A percentile compares a stretch with the other conserved stretches of the same genome.
Evolutionary conservation across 331 rosid genomes (phyloP).

Genomic region (Dryas integrifolia): DNA sequence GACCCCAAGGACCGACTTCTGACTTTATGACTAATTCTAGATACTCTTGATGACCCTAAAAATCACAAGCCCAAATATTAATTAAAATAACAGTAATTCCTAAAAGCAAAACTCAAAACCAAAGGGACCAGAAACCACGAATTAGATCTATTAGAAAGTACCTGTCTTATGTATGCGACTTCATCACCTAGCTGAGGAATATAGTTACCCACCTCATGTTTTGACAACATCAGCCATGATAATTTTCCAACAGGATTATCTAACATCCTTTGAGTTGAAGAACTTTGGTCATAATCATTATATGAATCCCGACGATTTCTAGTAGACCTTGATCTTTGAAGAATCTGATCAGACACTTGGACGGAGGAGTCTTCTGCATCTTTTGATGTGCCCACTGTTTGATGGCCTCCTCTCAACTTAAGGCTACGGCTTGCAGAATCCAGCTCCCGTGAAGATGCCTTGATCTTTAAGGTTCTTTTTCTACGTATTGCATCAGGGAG

Average conservation of each 20-base stretch:
- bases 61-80: constrained; percentile 24
- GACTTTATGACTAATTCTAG: constrained; percentile 21
- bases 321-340: constrained; percentile 48
- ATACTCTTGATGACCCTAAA: constrained; percentile 80
- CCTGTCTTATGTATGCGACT: constrained; percentile 87
- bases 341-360: constrained; percentile 34
- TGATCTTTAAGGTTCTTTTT: constrained; percentile 51
- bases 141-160: constrained; percentile 21
- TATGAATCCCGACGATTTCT: constrained; percentile 37
- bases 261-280: constrained; percentile 38
- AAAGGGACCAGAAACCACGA: constrained; percentile 6
- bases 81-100: constrained; percentile 25
- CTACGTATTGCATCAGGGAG: constrained; percentile 43
- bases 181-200: constrained; percentile 89
- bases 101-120: constrained; percentile 27
- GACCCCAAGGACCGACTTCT: constrained; percentile 55
- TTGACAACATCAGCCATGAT: constrained; percentile 72
- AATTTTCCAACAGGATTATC: constrained; percentile 42
- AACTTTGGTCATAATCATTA: constrained; percentile 30
- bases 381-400: constrained; percentile 36
- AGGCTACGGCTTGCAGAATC: constrained; percentile 34
- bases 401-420: constrained; percentile 42
- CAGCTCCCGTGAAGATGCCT: constrained; percentile 44
- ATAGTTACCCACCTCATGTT: constrained; percentile 64
- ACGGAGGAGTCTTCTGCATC: constrained; percentile 40